Percentiles rank a stretch among this genome's conserved stretches.
These are phyloP conservation scores for Chalciporus sp. DNA, from an alignment of 1,284 basidiomycete species.

Conservation along the genomic window DNA sequence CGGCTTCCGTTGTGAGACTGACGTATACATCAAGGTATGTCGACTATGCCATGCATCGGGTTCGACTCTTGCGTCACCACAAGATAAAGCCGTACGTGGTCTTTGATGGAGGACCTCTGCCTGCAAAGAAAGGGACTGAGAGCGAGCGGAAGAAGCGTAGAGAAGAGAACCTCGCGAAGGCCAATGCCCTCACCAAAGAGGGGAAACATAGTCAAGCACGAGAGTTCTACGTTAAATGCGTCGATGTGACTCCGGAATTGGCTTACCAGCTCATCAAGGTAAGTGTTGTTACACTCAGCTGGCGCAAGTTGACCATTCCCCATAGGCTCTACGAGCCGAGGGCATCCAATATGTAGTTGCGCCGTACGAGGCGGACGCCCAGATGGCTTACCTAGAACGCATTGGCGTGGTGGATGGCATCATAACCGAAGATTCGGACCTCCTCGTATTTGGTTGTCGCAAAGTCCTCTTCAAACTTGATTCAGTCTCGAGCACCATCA, in stretches of 20 bases:
- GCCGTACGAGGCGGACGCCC: constrained; percentile 98
- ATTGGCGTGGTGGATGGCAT: constrained; percentile 87
- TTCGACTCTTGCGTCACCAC: constrained; percentile 85
- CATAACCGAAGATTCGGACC: constrained; percentile 97
- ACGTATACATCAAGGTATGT: constrained; percentile 70
- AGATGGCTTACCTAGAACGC: constrained; percentile 91
- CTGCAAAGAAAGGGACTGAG: constrained; percentile 93
- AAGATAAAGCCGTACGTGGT: constrained; percentile 91
- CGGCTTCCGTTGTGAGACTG: neutral
- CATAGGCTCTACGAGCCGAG: constrained; percentile 81
- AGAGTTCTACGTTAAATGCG: constrained; percentile 87
- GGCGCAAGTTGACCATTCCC: constrained; percentile 10
- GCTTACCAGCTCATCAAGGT: constrained; percentile 97
- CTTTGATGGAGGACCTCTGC: constrained; percentile 95
- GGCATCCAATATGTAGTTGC: constrained; percentile 88
- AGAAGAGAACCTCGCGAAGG: constrained; percentile 68
- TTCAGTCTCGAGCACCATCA: constrained; percentile 69
- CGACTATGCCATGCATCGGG: constrained; percentile 92
- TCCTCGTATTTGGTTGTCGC: constrained; percentile 94
- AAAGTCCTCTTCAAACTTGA: constrained; percentile 90
- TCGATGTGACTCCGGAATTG: constrained; percentile 98
- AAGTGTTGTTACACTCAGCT: constrained; percentile 31
- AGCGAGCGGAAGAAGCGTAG: constrained; percentile 74
- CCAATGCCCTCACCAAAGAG: constrained; percentile 73
- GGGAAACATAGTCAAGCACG: constrained; percentile 82